A percentile compares a stretch with the other conserved stretches of the same genome.
These are phyloP conservation scores for Cairneyella variabilis DNA, from an alignment of 495 filamentous ascomycete species.

Conservation along the genomic window DNA sequence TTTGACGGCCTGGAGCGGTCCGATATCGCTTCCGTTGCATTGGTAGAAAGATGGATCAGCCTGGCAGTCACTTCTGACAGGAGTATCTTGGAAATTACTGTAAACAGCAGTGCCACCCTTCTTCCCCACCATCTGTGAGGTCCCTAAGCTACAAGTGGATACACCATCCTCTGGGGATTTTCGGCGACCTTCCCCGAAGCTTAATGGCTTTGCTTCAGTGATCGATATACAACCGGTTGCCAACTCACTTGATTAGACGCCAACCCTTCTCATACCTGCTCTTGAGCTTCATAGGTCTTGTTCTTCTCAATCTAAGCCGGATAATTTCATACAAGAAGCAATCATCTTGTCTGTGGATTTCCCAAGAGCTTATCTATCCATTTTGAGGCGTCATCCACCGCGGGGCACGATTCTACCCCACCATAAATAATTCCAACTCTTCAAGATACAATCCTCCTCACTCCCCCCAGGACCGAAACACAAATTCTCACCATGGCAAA, in stretches of 20 bases:
- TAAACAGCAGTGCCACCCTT: neutral
- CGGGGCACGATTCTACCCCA: slow-evolving; percentile 18
- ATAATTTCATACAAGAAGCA: no score
- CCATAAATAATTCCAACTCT: slow-evolving; percentile 4
- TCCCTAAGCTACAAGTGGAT: neutral
- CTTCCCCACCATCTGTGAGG: neutral
- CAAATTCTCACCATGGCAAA: slow-evolving; percentile 29
- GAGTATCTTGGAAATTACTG: neutral
- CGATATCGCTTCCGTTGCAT: no score
- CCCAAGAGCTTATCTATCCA: no score
- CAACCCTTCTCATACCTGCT: no score
- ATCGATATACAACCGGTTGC: no score
- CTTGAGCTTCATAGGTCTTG: no score
- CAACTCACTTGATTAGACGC: no score
- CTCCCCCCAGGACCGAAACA: neutral
- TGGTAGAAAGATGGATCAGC: no score
- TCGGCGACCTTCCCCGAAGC: neutral
- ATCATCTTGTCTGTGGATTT: no score
- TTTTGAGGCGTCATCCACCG: neutral
- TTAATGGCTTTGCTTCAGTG: no score
- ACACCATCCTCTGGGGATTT: neutral
- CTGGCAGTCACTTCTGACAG: no score
- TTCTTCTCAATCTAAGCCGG: no score
- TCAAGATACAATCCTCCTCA: neutral
- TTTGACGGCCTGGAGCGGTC: neutral